Base-by-base conservation (phyloP, 1,139 yeast species). In the Saccharomyces hybrid region DNA sequence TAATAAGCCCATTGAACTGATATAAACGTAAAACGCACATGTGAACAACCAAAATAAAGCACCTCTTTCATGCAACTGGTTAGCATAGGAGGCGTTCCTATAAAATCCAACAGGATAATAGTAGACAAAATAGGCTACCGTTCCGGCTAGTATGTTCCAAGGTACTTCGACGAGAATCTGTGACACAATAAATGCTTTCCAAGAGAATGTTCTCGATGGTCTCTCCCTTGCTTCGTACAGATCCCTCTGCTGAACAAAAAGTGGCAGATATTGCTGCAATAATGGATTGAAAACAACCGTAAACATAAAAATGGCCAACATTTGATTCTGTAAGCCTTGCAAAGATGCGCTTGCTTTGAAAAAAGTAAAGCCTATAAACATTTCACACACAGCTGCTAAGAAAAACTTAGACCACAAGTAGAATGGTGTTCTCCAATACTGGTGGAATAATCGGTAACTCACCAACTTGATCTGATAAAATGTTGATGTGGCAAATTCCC, bases 221-320 rank as follows among this genome's bases (percentile, higher is more conserved):
- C 93, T 80, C 70, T 88, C 96, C 67, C 95, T 81, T 21, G 83
- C 89, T 68, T 88, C 95, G 67, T 86, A 88, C 50, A 88, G 73
- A 60, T 81, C 81, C 71, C 96, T 81, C 69, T 85, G 93, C 48
- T 73, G 68, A 52, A 83, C 83, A 66, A 77, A 86, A 56, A 78
- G 75, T 38, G 95, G 91, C 64, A 86, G 75, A 75, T 82, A 78
- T 70, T 87, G 95, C 68, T 86, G 85, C 53, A 82, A 69, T 60
- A 84, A 65, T 44, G 87, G 81, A 57, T 78, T 78, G 70, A 83
- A 77, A 52, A 81, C 75, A 60, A 81, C 76, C 2, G 64, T 60
- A 51, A 82, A 76, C 88, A 86, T 83, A 73, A 86, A 86, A 53
- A 82, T 69, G 1, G 90, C 75, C 62, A 84, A 82, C 82, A 79